A percentile compares a stretch with the other conserved stretches of the same genome.
Conservation (phyloP, 2,329 filamentous ascomycete genomes). For the Colletotrichum eleusines region DNA sequence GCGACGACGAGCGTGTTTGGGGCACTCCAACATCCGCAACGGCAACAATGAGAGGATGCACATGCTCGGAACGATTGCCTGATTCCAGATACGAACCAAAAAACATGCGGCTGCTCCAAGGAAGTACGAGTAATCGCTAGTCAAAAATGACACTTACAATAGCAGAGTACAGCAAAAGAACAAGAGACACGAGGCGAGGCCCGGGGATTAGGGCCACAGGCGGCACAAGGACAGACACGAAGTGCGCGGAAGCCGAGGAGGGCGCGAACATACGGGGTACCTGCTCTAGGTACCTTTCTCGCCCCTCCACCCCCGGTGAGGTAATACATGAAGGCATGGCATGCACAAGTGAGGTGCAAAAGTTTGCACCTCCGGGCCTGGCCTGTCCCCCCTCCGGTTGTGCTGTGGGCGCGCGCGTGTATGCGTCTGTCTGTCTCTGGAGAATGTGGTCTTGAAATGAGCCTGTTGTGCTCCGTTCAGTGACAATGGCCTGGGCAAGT, state of each 20-base stretch:
- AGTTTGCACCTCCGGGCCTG: constrained; percentile 22
- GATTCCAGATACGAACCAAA: neutral
- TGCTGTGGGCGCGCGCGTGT: neutral
- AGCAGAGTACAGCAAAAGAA: constrained; percentile 31
- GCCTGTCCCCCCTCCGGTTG: neutral
- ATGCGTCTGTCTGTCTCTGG: neutral
- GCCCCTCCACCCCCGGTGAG: constrained; percentile 28
- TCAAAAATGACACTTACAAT: neutral
- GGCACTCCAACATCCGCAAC: neutral
- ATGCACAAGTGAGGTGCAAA: constrained; percentile 7
- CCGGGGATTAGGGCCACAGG: constrained; percentile 12
- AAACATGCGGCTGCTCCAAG: neutral
- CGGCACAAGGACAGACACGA: constrained; percentile 2
- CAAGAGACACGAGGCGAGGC: constrained; percentile 12
- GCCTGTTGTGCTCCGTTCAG: constrained; percentile 6
- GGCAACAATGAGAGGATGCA: constrained; percentile 31
- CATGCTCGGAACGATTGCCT: neutral
- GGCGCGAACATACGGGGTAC: constrained; percentile 6
- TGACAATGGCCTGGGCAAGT: neutral
- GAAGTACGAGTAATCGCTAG: neutral
- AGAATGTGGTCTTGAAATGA: neutral
- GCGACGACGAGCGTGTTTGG: neutral
- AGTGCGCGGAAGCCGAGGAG: constrained; percentile 24
- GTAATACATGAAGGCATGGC: constrained; percentile 10
- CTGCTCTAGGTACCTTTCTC: constrained; percentile 25